Conservation (phyloP, 257 asterid genomes). For the Galeopsis tetrahit region DNA sequence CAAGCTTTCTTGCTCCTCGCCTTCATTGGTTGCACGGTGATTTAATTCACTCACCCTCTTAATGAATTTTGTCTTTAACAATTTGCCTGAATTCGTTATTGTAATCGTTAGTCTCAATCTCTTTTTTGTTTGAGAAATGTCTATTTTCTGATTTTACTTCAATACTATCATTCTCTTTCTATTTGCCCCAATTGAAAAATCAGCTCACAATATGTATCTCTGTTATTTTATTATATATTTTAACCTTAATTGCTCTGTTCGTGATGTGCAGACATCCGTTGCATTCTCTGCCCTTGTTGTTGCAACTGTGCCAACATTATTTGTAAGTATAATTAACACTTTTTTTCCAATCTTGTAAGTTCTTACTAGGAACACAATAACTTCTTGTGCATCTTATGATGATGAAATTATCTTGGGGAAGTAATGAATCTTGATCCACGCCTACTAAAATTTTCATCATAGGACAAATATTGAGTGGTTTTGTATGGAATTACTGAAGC, state of each 20-base stretch:
- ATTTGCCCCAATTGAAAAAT: not conserved
- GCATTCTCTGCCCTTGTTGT: conserved; percentile 71
- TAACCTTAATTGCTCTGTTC: not conserved
- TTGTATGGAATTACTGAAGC: conserved; percentile 5
- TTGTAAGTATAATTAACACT: conserved; percentile 49
- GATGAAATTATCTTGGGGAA: not conserved
- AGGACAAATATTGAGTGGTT: not conserved
- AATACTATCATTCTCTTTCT: no score
- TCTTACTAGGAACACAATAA: not conserved
- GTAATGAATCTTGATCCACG: not conserved
- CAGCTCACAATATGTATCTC: not conserved
- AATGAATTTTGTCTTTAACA: not conserved
- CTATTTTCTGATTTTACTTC: not conserved
- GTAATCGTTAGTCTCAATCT: not conserved
- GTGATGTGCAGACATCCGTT: conserved; percentile 59
- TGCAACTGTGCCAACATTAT: conserved; percentile 82
- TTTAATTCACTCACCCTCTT: not conserved
- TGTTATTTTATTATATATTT: not conserved
- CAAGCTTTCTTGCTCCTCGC: conserved; percentile 71
- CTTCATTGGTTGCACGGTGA: conserved; percentile 83
- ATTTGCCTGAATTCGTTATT: conserved; percentile 3
- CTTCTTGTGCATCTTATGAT: conserved; percentile 3
- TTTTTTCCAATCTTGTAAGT: not conserved
- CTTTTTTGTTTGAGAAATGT: not conserved
- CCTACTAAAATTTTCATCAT: not conserved